A percentile compares a stretch with the other conserved stretches of the same genome.
Conservation (phyloP, 1,139 yeast species). For the Scheffersomyces quercinus region DNA sequence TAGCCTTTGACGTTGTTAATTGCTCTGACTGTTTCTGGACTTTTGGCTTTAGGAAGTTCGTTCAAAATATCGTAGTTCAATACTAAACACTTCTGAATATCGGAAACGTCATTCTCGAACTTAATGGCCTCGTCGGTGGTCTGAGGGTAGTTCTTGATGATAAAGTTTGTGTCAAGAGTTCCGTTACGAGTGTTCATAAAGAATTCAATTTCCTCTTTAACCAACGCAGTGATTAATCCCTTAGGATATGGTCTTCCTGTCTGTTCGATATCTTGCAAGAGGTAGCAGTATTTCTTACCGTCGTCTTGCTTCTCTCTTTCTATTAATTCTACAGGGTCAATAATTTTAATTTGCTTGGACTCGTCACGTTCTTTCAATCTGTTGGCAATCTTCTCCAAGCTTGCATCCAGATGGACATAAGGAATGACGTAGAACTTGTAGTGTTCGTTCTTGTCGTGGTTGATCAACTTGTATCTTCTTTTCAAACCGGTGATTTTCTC, state of each 20-base stretch:
- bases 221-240: conserved; percentile 59
- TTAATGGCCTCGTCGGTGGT: conserved; percentile 62
- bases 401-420: conserved; percentile 24
- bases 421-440: conserved; percentile 50
- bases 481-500: conserved; percentile 55
- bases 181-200: conserved; percentile 44
- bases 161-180: conserved; percentile 43
- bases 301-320: conserved; percentile 43
- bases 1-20: conserved; percentile 52
- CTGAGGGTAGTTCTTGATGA: conserved; percentile 57
- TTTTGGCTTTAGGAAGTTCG: conserved; percentile 23
- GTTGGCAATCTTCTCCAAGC: conserved; percentile 19
- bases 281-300: conserved; percentile 39
- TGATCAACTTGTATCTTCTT: conserved; percentile 51
- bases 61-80: conserved; percentile 29
- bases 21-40: conserved; percentile 30
- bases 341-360: conserved; percentile 42
- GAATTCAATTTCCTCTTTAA: conserved; percentile 47
- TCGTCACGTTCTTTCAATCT: conserved; percentile 9
- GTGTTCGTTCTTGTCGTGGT: conserved; percentile 24
- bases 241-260: conserved; percentile 46
- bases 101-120: conserved; percentile 57
- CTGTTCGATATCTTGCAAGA: conserved; percentile 41
- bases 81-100: conserved; percentile 42
- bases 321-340: conserved; percentile 48